phyloP scores from a whole-genome alignment of 306 rosid species.

The Cucurbita argyrosperma region DNA sequence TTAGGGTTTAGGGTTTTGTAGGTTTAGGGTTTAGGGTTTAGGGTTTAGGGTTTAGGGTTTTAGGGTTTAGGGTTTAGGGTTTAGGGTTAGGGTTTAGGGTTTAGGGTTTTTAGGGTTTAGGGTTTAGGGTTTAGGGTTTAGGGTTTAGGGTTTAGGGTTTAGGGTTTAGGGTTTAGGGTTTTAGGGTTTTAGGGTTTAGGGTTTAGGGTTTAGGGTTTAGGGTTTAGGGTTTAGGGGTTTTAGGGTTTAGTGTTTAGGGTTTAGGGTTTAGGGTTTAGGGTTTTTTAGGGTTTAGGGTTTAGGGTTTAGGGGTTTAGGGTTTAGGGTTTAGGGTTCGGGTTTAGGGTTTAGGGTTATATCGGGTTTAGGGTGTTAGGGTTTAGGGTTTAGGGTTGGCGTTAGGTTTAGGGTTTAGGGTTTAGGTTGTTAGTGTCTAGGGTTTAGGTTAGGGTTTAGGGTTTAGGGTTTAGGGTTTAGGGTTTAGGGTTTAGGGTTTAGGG shows the following conservation, averaged over 20 bases:
- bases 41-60: background rate
- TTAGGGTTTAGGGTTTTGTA: background rate
- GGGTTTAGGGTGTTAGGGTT: background rate
- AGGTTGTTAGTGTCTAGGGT: background rate
- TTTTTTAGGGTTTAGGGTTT: no score
- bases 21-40: background rate
- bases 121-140: background rate
- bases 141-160: background rate
- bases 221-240: background rate
- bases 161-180: no score
- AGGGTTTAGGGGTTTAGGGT: no score
- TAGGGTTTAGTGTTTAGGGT: no score
- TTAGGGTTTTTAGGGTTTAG: no score
- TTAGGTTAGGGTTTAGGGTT: no score
- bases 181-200: background rate
- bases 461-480: no score
- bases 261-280: no score
- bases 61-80: background rate
- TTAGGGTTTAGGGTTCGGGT: no score
- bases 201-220: background rate
- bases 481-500: no score
- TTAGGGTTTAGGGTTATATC: no score
- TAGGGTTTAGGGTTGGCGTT: background rate
- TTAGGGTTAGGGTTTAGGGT: background rate
- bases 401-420: background rate